Conservation (phyloP, 2,329 filamentous ascomycete genomes). For the Aureobasidium zeae region DNA sequence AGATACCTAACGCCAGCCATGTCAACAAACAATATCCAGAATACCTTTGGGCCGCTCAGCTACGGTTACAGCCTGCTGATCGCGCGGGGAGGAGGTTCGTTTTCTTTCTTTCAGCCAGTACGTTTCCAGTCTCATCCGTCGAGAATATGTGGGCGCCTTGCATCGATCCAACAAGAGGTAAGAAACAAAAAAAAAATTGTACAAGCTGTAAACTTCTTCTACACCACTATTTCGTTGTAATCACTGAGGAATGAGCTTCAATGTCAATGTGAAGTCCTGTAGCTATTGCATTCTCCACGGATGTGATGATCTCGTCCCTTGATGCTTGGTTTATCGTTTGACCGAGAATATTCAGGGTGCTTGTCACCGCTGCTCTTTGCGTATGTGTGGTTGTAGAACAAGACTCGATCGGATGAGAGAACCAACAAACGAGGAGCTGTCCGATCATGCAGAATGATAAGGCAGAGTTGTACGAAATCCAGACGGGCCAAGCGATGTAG, state of each 20-base stretch:
- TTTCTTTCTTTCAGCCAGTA: conserved; percentile 11
- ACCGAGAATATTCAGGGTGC: conserved; percentile 14
- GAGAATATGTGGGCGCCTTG: conserved; percentile 6
- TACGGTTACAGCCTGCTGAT: conserved; percentile 12
- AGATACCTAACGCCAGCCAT: conserved; percentile 17
- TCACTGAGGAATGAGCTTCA: neutral
- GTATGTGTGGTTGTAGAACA: conserved; percentile 18
- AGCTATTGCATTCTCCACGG: neutral
- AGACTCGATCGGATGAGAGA: conserved; percentile 8
- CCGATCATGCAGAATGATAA: conserved; percentile 15
- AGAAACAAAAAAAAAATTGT: no score
- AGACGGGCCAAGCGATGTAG: conserved; percentile 13
- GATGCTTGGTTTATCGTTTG: conserved; percentile 1
- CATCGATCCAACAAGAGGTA: conserved; percentile 5
- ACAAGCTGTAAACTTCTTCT: conserved; percentile 16
- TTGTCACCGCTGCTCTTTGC: conserved; percentile 9
- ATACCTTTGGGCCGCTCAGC: conserved; percentile 12
- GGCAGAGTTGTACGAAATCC: conserved; percentile 15
- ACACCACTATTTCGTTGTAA: conserved; percentile 9
- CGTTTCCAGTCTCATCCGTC: conserved; percentile 14
- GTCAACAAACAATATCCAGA: conserved; percentile 17
- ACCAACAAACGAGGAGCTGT: conserved; percentile 15
- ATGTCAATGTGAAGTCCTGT: conserved; percentile 1
- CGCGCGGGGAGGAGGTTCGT: conserved; percentile 7
- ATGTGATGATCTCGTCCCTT: neutral